phyloP scores from a whole-genome alignment of 2,329 filamentous ascomycete species.

The Fusarium sp. region DNA sequence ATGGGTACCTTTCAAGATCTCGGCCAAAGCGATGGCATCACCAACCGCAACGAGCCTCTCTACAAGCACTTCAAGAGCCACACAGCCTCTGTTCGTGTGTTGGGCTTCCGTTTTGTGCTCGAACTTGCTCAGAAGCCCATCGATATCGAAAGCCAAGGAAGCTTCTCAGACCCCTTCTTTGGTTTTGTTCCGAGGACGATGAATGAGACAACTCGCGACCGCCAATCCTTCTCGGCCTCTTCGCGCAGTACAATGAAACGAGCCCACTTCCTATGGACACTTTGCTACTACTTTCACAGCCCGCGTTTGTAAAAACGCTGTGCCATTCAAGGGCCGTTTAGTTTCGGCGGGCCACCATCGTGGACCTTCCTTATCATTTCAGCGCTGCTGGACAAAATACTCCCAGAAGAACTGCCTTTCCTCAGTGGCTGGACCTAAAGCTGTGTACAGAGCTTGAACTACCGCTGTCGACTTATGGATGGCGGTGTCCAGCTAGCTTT shows the following conservation, averaged over 20 bases:
- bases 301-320: neutral
- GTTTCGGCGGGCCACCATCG: neutral
- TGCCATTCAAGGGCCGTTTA: neutral
- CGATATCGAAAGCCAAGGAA: neutral
- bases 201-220: accelerated
- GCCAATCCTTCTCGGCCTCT: neutral
- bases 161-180: neutral
- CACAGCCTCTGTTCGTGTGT: accelerated
- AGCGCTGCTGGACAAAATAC: neutral
- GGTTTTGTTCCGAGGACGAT: accelerated
- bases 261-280: neutral
- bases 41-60: too few species aligned
- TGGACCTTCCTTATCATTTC: accelerated
- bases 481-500: neutral
- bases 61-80: neutral
- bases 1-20: neutral
- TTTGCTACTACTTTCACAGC: accelerated
- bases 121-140: too few species aligned
- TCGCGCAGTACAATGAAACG: accelerated
- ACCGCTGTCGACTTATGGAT: neutral
- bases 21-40: neutral
- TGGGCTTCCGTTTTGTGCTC: neutral
- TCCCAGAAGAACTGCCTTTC: too few species aligned
- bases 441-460: neutral
- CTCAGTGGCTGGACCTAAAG: neutral